phyloP scores from a whole-genome alignment of 208 protist genomes.

The Lotmaria passim region DNA sequence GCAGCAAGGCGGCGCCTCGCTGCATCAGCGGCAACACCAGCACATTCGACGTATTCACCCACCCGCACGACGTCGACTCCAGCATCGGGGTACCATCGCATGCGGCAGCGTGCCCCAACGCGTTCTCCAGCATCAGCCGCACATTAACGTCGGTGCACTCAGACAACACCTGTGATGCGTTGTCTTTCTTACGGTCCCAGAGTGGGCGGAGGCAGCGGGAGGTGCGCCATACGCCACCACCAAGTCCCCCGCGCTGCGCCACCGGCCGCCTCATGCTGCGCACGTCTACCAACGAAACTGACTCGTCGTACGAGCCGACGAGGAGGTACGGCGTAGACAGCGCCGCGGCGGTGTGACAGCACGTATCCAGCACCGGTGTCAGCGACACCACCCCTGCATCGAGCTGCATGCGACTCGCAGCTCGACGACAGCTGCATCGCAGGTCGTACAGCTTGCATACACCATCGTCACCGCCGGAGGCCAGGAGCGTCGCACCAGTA shows the following conservation, averaged over 20 bases:
- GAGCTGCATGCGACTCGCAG: constrained; percentile 51
- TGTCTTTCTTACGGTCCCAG: too few relatives aligned
- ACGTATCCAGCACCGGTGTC: constrained; percentile 51
- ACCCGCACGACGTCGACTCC: constrained; percentile 20
- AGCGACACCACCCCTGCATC: constrained; percentile 83
- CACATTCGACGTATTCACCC: constrained; percentile 50
- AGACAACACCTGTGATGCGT: too few relatives aligned
- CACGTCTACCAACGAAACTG: constrained; percentile 71
- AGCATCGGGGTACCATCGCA: not conserved
- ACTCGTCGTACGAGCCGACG: constrained; percentile 86
- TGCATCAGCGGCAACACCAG: constrained; percentile 88
- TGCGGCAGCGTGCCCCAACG: not conserved
- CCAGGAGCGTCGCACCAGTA: constrained; percentile 27
- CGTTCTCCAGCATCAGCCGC: constrained; percentile 3
- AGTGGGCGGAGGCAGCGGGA: constrained; percentile 49
- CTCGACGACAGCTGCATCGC: constrained; percentile 29
- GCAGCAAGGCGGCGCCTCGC: constrained; percentile 72
- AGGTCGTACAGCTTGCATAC: constrained; percentile 65
- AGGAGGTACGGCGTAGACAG: constrained; percentile 56
- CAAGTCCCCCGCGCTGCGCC: constrained; percentile 43
- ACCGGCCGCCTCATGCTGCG: constrained; percentile 55
- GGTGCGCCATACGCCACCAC: constrained; percentile 85
- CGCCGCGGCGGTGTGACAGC: not conserved
- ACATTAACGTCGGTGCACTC: not conserved
- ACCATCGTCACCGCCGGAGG: constrained; percentile 85